Conservation (phyloP, 768 basidiomycete genomes). For the Leccinum boreale region DNA sequence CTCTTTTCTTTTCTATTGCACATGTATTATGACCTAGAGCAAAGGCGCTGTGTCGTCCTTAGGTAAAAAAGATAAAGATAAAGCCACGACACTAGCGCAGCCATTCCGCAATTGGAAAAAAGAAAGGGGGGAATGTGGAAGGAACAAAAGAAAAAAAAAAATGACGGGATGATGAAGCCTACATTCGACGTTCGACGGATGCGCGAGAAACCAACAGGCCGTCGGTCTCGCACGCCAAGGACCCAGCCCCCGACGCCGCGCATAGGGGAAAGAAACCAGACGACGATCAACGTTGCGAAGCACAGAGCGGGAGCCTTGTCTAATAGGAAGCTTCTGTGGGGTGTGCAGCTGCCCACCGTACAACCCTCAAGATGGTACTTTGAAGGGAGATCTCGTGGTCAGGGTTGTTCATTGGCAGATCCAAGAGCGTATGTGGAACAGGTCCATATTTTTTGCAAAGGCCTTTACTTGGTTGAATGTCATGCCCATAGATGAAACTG, state of each 20-base stretch:
- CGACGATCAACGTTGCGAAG: constrained; percentile 56
- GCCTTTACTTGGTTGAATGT: too few species aligned
- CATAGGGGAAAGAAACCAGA: not conserved
- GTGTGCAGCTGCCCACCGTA: too few species aligned
- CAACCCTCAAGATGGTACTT: too few species aligned
- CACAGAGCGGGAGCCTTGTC: constrained; percentile 50
- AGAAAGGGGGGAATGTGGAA: not conserved
- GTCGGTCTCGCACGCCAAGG: constrained; percentile 3
- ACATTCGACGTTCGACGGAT: constrained; percentile 20
- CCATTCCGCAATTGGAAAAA: constrained; percentile 14
- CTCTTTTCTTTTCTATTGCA: not conserved
- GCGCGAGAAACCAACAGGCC: constrained; percentile 10
- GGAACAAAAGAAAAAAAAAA: constrained; percentile 15
- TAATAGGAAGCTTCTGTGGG: too few species aligned
- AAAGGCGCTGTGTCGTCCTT: constrained; percentile 28
- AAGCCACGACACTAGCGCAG: constrained; percentile 24
- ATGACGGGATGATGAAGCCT: constrained; percentile 19
- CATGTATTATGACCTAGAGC: constrained; percentile 26
- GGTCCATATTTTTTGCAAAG: too few species aligned
- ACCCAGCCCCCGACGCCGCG: constrained; percentile 22
- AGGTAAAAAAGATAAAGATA: constrained; percentile 8
- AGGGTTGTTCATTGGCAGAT: too few species aligned
- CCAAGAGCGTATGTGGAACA: too few species aligned
- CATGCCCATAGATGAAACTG: too few species aligned
- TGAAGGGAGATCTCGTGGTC: too few species aligned